Evolutionary conservation across 176 grass and related monocot genomes (phyloP).

Genomic region (Rhynchospora breviuscula): DNA sequence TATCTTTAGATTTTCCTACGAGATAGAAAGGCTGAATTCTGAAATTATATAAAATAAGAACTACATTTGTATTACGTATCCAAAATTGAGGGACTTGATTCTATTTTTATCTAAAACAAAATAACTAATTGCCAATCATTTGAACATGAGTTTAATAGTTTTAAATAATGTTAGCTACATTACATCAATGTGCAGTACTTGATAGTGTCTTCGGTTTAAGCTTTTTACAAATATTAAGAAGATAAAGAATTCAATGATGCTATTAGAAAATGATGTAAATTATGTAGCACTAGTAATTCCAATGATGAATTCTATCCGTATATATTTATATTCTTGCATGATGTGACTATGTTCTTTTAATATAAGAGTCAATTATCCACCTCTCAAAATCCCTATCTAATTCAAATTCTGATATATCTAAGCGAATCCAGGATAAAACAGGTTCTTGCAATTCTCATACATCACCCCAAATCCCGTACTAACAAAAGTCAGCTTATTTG

Average conservation of each 20-base stretch:
- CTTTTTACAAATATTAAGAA: not conserved
- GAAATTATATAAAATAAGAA: too few relatives aligned
- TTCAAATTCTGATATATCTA: not conserved
- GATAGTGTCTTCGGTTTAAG: not conserved
- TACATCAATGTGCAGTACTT: not conserved
- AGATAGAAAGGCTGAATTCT: too few relatives aligned
- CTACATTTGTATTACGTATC: too few relatives aligned
- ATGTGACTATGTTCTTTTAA: not conserved
- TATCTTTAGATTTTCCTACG: too few relatives aligned
- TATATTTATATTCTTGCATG: not conserved
- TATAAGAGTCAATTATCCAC: not conserved
- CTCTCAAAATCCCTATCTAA: not conserved
- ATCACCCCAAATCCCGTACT: not conserved
- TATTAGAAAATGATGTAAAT: not conserved
- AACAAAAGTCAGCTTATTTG: not conserved
- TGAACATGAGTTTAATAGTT: not conserved
- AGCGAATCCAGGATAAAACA: not conserved
- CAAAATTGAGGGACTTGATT: too few relatives aligned
- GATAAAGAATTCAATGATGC: not conserved
- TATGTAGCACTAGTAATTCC: not conserved
- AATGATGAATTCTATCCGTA: not conserved
- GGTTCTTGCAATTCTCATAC: not conserved
- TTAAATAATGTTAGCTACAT: not conserved
- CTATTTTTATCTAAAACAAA: too few relatives aligned
- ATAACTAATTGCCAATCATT: not conserved